phyloP scores from a whole-genome alignment of 2,329 filamentous ascomycete genomes.

The Alternaria triticina region DNA sequence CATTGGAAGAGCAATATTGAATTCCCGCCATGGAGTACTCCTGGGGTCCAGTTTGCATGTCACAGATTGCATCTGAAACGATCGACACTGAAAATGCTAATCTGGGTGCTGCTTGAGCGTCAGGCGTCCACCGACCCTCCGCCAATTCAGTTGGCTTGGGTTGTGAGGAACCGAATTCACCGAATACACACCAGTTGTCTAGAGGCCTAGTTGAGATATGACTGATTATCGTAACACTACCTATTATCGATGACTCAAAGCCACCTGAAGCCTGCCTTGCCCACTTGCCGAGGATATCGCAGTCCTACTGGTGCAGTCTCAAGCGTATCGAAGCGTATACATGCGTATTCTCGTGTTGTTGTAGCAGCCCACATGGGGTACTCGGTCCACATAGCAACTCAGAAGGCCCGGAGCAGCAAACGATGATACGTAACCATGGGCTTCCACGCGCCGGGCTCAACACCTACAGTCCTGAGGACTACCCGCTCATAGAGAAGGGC shows the following conservation, averaged over 20 bases:
- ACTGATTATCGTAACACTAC: background rate
- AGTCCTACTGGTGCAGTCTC: background rate
- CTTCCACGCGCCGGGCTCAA: background rate
- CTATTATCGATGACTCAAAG: background rate
- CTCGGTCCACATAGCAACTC: background rate
- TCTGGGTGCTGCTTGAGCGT: background rate
- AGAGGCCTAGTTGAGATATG: background rate
- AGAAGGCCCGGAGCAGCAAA: background rate
- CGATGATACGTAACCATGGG: background rate
- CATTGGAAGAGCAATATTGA: too few species aligned
- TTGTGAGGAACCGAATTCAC: background rate
- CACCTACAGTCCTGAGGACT: background rate
- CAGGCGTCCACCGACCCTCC: background rate
- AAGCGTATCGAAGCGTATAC: background rate
- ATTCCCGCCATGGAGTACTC: background rate
- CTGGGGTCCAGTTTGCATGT: background rate
- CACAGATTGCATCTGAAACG: background rate
- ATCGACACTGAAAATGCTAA: background rate
- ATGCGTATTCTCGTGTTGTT: background rate
- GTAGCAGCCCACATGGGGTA: background rate
- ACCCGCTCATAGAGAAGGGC: background rate
- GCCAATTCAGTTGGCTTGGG: background rate
- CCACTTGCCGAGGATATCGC: background rate
- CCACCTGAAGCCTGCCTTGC: background rate
- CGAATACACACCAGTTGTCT: background rate